Conservation (phyloP, 225 moss, liverwort and hornwort species). For the Pseudoscleropodium purum region DNA sequence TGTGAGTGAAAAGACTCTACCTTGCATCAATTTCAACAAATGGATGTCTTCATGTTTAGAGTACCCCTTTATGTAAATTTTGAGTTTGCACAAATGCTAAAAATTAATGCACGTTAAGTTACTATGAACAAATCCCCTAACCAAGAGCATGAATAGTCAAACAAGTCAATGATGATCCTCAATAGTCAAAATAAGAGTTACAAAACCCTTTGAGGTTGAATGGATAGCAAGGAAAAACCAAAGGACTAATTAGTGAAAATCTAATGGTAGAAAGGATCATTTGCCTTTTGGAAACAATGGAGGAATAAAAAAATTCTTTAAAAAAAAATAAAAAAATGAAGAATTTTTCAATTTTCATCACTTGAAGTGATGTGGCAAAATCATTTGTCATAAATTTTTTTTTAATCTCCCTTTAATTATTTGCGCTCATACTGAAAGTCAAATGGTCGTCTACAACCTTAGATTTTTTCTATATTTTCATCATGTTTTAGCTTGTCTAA, state of each 20-base stretch:
- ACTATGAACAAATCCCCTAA: not conserved
- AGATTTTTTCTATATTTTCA: not conserved
- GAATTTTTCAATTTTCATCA: too few relatives aligned
- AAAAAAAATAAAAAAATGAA: too few relatives aligned
- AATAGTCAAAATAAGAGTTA: not conserved
- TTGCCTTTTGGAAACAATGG: not conserved
- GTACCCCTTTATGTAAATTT: not conserved
- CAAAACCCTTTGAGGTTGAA: not conserved
- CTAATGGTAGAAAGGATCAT: not conserved
- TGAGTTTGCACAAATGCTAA: not conserved
- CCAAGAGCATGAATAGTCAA: not conserved
- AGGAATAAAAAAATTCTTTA: too few relatives aligned
- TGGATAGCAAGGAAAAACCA: not conserved
- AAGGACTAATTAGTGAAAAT: not conserved
- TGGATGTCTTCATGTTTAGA: not conserved
- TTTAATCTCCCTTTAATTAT: too few relatives aligned
- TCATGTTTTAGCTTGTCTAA: not conserved
- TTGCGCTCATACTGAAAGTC: accelerated
- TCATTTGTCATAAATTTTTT: too few relatives aligned
- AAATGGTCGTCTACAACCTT: accelerated
- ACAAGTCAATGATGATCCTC: accelerated
- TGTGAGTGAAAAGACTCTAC: not conserved
- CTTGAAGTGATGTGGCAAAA: too few relatives aligned
- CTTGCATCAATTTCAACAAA: not conserved
- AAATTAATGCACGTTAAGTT: not conserved